These are phyloP conservation scores for Astrothelium subdiscretum DNA, from an alignment of 495 filamentous ascomycete genomes.

Conservation along the genomic window DNA sequence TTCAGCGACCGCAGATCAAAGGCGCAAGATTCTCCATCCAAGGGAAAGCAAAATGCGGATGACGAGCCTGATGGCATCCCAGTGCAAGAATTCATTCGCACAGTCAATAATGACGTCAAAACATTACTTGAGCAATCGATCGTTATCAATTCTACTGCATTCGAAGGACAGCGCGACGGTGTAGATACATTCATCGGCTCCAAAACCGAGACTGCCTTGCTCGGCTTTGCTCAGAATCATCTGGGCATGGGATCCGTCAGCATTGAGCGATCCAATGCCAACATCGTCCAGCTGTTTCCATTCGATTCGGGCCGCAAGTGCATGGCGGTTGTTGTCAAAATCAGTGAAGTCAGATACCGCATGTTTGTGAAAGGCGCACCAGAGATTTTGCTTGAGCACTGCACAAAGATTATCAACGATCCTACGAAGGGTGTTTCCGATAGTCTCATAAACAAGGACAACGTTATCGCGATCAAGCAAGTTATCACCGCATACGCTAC, in stretches of 20 bases:
- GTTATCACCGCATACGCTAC: slow-evolving; percentile 69
- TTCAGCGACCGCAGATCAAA: slow-evolving; percentile 33
- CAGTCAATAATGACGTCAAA: slow-evolving; percentile 40
- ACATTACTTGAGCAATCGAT: slow-evolving; percentile 48
- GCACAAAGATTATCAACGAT: slow-evolving; percentile 58
- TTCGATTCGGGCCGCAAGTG: slow-evolving; percentile 61
- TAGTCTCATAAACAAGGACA: slow-evolving; percentile 18
- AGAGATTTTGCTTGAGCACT: slow-evolving; percentile 53
- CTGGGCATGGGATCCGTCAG: slow-evolving; percentile 50
- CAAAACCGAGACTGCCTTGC: slow-evolving; percentile 60
- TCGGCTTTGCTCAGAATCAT: slow-evolving; percentile 48
- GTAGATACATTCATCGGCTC: slow-evolving; percentile 52
- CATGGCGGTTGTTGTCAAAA: slow-evolving; percentile 53
- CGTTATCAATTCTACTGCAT: slow-evolving; percentile 56
- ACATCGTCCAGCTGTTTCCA: slow-evolving; percentile 52
- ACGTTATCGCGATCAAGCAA: slow-evolving; percentile 41
- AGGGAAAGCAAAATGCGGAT: slow-evolving; percentile 19
- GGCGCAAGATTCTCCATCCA: slow-evolving; percentile 18
- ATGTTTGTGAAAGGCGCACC: slow-evolving; percentile 60
- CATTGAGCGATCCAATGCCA: slow-evolving; percentile 46
- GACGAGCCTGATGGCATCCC: slow-evolving; percentile 34
- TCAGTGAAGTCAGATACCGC: slow-evolving; percentile 43
- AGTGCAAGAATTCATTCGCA: slow-evolving; percentile 46
- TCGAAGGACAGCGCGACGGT: slow-evolving; percentile 43
- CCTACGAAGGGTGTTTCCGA: slow-evolving; percentile 45